Evolutionary conservation across 2,329 filamentous ascomycete genomes (phyloP).

Genomic region (Aspergillus texensis): DNA sequence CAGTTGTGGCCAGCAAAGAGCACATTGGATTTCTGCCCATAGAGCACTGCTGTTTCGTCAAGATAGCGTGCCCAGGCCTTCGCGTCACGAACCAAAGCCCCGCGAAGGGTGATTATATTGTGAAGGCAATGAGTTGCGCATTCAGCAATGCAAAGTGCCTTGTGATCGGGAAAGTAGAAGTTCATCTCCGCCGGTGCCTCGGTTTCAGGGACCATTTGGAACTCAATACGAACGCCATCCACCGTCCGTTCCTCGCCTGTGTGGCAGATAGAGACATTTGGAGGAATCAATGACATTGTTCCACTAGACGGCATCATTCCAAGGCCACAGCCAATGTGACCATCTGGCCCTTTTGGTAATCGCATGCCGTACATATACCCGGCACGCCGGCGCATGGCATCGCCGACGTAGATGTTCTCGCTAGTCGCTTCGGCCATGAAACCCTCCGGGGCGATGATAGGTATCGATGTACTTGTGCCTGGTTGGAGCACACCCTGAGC

Average conservation of each 20-base stretch:
- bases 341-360: slow-evolving; percentile 30
- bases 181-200: slow-evolving; percentile 50
- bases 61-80: slow-evolving; percentile 45
- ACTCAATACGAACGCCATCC: slow-evolving; percentile 43
- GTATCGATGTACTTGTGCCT: slow-evolving; percentile 7
- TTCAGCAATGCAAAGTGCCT: slow-evolving; percentile 44
- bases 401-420: slow-evolving; percentile 45
- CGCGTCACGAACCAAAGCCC: slow-evolving; percentile 46
- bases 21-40: slow-evolving; percentile 34
- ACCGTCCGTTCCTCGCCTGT: slow-evolving; percentile 36
- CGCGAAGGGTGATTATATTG: slow-evolving; percentile 48
- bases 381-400: slow-evolving; percentile 43
- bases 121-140: slow-evolving; percentile 45
- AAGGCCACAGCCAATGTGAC: slow-evolving; percentile 44
- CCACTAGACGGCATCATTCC: slow-evolving; percentile 37
- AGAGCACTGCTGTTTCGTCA: slow-evolving; percentile 44
- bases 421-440: slow-evolving; percentile 43
- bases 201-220: slow-evolving; percentile 46
- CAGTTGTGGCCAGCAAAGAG: slow-evolving; percentile 46
- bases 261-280: slow-evolving; percentile 33
- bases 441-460: slow-evolving; percentile 40
- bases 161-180: slow-evolving; percentile 43
- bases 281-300: slow-evolving; percentile 37
- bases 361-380: slow-evolving; percentile 46
- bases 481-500: slow-evolving; percentile 19